Evolutionary conservation across 176 grass and related monocot species (phyloP), one percentile per base, ranked within the genome.

Genomic region (Poa pratensis): DNA sequence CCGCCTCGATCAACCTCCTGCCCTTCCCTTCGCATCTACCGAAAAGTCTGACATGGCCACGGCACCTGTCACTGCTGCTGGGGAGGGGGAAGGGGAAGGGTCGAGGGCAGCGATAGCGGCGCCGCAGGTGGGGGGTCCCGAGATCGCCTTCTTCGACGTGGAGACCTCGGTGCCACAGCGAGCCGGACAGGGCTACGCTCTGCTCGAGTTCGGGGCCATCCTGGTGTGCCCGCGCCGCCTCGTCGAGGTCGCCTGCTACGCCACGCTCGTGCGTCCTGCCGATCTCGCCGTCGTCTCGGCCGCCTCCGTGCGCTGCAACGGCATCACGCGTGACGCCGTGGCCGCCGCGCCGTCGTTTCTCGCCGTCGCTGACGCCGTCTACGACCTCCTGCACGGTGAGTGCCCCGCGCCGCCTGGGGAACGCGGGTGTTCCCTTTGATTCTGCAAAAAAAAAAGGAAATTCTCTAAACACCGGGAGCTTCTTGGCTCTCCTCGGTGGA

Each of bases 121-220:
- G 28, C 67, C 89, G 57, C 82, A 13, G 40, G 62, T 49, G 0
- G 73, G 85, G 5, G 89, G 86, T 0, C 53, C 89, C 4, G 89
- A 93, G 91, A 95, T 98, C 80, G 95, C 95, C 35, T 98, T 98
- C 89, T 97, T 97, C 76, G 93, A 95, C 85, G 82, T 94, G 37
- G 93, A 98, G 89, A 98, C 93, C 26, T 91, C 95, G 1, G 84
- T 95, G 58, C 95, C 95, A 79, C 69, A 82, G 58, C 86, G 90
- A 8, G 59, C 69, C 1, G 83, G 88, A 0, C 88, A 88, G 82
- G 83, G 91, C 37, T 92, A 87, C 66, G 82, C 89, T 48, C 85
- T 98, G 64, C 93, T 98, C 79, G 95, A 98, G 86, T 98, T 98
- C 76, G 95, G 95, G 8, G 95, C 85, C 19, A 87, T 98, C 78